Conservation (phyloP, 83 land plant genomes). For the Diphasiastrum complanatum region DNA sequence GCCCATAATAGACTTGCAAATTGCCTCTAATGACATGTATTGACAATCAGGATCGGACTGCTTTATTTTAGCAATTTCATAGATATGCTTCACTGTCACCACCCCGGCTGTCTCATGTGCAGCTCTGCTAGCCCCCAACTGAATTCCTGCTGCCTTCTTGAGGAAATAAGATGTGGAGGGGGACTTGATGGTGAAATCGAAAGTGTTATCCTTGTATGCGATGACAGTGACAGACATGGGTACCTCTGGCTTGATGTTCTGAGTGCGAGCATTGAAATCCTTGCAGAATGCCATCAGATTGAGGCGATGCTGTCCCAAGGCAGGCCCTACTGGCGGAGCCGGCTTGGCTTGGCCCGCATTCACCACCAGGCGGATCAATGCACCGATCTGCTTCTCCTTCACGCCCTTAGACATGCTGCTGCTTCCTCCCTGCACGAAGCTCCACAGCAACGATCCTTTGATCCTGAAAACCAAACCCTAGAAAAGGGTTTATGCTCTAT, state of each 20-base stretch:
- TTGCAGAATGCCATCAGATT: slow-evolving; percentile 96
- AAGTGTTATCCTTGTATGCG: slow-evolving; percentile 85
- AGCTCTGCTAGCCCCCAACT: slow-evolving; percentile 61
- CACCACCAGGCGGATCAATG: slow-evolving; percentile 81
- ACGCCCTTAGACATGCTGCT: no score
- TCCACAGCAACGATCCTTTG: no score
- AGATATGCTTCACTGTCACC: slow-evolving; percentile 61
- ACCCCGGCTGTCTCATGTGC: slow-evolving; percentile 57
- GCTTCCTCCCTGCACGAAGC: no score
- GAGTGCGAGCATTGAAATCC: slow-evolving; percentile 94
- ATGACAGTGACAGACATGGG: slow-evolving; percentile 87
- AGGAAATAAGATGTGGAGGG: slow-evolving; percentile 78
- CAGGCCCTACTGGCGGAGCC: slow-evolving; percentile 94
- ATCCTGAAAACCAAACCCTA: no score
- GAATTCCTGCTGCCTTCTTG: slow-evolving; percentile 89
- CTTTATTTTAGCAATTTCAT: slow-evolving; percentile 93
- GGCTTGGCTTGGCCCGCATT: slow-evolving; percentile 91
- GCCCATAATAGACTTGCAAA: slow-evolving; percentile 76
- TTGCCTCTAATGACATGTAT: slow-evolving; percentile 62
- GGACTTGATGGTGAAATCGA: slow-evolving; percentile 82
- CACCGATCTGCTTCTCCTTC: slow-evolving; percentile 54
- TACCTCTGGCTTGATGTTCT: slow-evolving; percentile 73
- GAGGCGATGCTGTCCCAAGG: slow-evolving; percentile 82
- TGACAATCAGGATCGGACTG: slow-evolving; percentile 66
- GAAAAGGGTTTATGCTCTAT: no score